Evolutionary conservation across 306 rosid species (phyloP), one percentile per base, ranked within the genome.

Genomic region (Lablab purpureus): DNA sequence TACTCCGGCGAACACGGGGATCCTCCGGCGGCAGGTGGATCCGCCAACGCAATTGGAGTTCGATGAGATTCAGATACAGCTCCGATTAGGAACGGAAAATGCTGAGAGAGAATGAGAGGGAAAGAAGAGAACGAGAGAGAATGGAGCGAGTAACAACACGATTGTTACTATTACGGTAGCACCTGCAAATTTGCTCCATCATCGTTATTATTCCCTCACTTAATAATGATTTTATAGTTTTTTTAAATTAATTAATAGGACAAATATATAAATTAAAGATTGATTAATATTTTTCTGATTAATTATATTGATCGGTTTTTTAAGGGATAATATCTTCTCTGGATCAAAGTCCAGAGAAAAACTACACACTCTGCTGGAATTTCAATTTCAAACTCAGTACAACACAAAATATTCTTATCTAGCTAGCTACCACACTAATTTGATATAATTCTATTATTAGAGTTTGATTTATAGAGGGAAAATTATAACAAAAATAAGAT

Each of bases 1-100:
- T 45, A 40, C 81, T 75, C 83, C 84, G 23, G 21, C 55, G 58
- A 43, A 43, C 14, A 2, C 49, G 47, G n/a, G n/a, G n/a, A n/a
- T 55, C 62, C 83, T 74, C 83, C 83, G 22, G 19, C 58, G 54
- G 58, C 49, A 14, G 30, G 28, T 34, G 43, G 77, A 76, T 76
- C 47, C 37, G 25, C 21, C 34, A 62, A 63, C 5, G 6, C 50
- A 30, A 41, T 23, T 58, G 19, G 30, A 17, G 25, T 45, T 41
- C n/a, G 28, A 36, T 14, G 28, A 18, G 14, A 59, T 75, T 43
- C 58, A 17, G 62, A 46, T 45, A 62, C 62, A 28, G 80, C 71
- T 62, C 23, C 62, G 15, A 75, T 65, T 28, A 21, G 0, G 5
- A 28, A 30, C 4, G 15, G 36, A 46, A 46, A 75, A 17, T 74